Evolutionary conservation across 805 yeast genomes (phyloP).

Genomic region (Candida maesae): DNA sequence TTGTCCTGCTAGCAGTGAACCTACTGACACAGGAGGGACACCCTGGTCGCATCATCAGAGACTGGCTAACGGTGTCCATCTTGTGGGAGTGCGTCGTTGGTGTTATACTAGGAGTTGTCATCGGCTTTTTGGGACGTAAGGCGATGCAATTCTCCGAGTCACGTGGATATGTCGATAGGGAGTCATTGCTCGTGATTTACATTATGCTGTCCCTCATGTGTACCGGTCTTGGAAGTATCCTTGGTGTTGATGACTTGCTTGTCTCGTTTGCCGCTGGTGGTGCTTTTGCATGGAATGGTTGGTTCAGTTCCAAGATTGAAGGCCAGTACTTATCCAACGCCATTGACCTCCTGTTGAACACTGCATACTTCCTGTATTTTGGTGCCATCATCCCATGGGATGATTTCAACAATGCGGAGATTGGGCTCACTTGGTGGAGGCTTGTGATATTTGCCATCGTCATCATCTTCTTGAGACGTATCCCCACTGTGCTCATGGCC

Average conservation of each 20-base stretch:
- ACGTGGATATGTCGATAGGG: conserved; percentile 71
- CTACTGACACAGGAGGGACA: conserved; percentile 63
- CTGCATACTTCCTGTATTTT: conserved; percentile 82
- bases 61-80: conserved; percentile 74
- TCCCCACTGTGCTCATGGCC: conserved; percentile 73
- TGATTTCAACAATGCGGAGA: conserved; percentile 54
- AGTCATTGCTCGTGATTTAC: conserved; percentile 81
- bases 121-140: conserved; percentile 69
- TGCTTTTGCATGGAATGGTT: conserved; percentile 91
- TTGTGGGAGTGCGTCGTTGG: conserved; percentile 83
- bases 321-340: conserved; percentile 85
- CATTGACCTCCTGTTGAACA: conserved; percentile 75
- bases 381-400: conserved; percentile 94
- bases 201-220: conserved; percentile 78
- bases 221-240: conserved; percentile 83
- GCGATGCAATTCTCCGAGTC: conserved; percentile 71
- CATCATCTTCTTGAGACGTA: conserved; percentile 67
- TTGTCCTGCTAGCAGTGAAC: conserved; percentile 66
- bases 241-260: conserved; percentile 84
- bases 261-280: conserved; percentile 92
- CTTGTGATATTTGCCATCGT: conserved; percentile 70
- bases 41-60: conserved; percentile 63
- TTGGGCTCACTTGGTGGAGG: conserved; percentile 78
- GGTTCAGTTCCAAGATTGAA: conserved; percentile 76
- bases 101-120: conserved; percentile 60